Percentiles rank a stretch among this genome's conserved stretches.
Evolutionary conservation across 2,329 filamentous ascomycete species (phyloP).

Genomic region (Pseudocercospora ulei): DNA sequence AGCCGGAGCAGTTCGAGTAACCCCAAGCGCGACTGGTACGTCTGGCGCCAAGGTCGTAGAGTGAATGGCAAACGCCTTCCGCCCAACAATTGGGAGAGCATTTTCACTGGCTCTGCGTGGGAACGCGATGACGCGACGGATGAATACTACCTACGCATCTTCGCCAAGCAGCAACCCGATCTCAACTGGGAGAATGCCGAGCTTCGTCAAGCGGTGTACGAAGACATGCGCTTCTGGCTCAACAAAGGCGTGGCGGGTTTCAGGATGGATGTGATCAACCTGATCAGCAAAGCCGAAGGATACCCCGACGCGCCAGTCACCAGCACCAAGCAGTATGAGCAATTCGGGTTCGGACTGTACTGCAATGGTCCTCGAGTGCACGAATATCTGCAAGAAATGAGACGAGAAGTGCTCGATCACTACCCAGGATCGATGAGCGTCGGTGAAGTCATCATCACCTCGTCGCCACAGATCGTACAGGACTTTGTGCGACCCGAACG

Average conservation of each 20-base stretch:
- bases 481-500: constrained; percentile 44
- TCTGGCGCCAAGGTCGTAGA: constrained; percentile 56
- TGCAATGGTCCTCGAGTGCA: constrained; percentile 17
- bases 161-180: constrained; percentile 41
- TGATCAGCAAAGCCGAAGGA: constrained; percentile 39
- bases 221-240: constrained; percentile 43
- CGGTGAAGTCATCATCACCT: constrained; percentile 42
- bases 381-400: constrained; percentile 18
- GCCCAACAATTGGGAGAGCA: constrained; percentile 48
- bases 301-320: constrained; percentile 38
- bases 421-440: constrained; percentile 39
- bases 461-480: constrained; percentile 43
- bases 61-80: constrained; percentile 46
- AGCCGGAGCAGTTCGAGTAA: constrained; percentile 43
- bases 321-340: constrained; percentile 27
- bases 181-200: constrained; percentile 43
- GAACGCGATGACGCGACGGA: constrained; percentile 40
- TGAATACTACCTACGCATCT: constrained; percentile 44
- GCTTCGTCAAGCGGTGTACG: constrained; percentile 39
- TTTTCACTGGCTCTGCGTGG: constrained; percentile 38
- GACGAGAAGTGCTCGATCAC: constrained; percentile 38
- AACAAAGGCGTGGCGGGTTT: constrained; percentile 39
- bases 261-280: constrained; percentile 43
- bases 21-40: constrained; percentile 53
- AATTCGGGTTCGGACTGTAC: constrained; percentile 22